Evolutionary conservation across 257 asterid genomes (phyloP).

Genomic region (Linaria vulgaris): DNA sequence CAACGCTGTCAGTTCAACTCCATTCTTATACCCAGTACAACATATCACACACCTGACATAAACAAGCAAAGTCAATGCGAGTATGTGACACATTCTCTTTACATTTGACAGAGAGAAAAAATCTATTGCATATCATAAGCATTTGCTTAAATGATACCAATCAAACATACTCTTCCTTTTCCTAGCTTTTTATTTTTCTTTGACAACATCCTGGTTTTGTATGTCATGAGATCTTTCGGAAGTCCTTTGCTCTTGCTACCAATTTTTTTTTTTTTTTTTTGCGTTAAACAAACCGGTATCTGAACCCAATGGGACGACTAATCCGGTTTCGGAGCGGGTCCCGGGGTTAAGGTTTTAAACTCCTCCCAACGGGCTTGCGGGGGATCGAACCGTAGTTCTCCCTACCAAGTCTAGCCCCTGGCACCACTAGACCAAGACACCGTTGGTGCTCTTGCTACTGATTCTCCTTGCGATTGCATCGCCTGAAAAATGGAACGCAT

Average conservation of each 20-base stretch:
- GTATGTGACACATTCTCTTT: not conserved
- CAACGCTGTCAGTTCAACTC: slow-evolving; percentile 60
- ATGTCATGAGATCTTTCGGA: slow-evolving; percentile 59
- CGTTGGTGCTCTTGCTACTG: no score
- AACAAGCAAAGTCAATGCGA: not conserved
- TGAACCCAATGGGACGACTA: no score
- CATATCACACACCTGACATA: slow-evolving; percentile 83
- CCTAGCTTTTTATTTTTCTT: slow-evolving; percentile 42
- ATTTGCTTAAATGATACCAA: not conserved
- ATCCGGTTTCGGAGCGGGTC: no score
- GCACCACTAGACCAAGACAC: no score
- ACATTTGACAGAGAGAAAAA: not conserved
- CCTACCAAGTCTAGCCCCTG: no score
- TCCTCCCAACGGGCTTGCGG: no score
- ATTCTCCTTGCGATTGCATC: slow-evolving; percentile 72
- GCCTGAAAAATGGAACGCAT: slow-evolving; percentile 46
- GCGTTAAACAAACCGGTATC: no score
- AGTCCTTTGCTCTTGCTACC: slow-evolving; percentile 80
- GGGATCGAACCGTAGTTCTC: no score
- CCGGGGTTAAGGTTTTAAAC: no score
- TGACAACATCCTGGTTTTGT: slow-evolving; percentile 55
- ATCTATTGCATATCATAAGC: not conserved
- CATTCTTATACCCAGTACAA: slow-evolving; percentile 52
- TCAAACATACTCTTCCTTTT: slow-evolving; percentile 41
- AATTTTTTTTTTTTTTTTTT: no score